Evolutionary conservation across 2,329 filamentous ascomycete species (phyloP).

Genomic region (Penicillium sp.): DNA sequence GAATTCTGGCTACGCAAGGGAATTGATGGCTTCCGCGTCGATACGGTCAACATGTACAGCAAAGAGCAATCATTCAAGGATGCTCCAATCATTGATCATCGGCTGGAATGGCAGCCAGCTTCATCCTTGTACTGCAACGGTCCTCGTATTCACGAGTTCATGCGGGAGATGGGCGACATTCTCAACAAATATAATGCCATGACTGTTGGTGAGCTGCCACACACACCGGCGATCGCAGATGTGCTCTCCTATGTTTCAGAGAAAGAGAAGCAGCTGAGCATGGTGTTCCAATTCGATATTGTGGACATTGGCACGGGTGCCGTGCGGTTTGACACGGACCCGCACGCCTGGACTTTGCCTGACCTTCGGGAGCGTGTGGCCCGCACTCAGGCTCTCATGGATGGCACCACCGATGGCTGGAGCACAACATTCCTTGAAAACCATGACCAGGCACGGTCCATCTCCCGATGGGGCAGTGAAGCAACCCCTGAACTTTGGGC

Average conservation of each 20-base stretch:
- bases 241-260: slow-evolving; percentile 65
- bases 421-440: slow-evolving; percentile 66
- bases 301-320: slow-evolving; percentile 60
- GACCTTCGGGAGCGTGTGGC: slow-evolving; percentile 54
- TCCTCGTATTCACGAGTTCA: slow-evolving; percentile 69
- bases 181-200: slow-evolving; percentile 68
- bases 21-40: slow-evolving; percentile 70
- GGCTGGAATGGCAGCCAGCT: slow-evolving; percentile 55
- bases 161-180: slow-evolving; percentile 65
- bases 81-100: slow-evolving; percentile 57
- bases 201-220: slow-evolving; percentile 70
- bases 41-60: slow-evolving; percentile 69
- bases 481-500: slow-evolving; percentile 52
- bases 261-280: slow-evolving; percentile 63
- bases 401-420: slow-evolving; percentile 53
- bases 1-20: slow-evolving; percentile 74
- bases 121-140: slow-evolving; percentile 67
- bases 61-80: slow-evolving; percentile 53
- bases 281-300: slow-evolving; percentile 64
- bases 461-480: slow-evolving; percentile 58
- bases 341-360: slow-evolving; percentile 50
- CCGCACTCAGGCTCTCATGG: slow-evolving; percentile 57
- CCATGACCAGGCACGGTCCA: slow-evolving; percentile 62
- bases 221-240: slow-evolving; percentile 61
- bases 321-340: slow-evolving; percentile 51